A percentile compares a stretch with the other conserved stretches of the same genome.
Conservation (phyloP, 2,329 filamentous ascomycete genomes). For the Cladosporium sp. region DNA sequence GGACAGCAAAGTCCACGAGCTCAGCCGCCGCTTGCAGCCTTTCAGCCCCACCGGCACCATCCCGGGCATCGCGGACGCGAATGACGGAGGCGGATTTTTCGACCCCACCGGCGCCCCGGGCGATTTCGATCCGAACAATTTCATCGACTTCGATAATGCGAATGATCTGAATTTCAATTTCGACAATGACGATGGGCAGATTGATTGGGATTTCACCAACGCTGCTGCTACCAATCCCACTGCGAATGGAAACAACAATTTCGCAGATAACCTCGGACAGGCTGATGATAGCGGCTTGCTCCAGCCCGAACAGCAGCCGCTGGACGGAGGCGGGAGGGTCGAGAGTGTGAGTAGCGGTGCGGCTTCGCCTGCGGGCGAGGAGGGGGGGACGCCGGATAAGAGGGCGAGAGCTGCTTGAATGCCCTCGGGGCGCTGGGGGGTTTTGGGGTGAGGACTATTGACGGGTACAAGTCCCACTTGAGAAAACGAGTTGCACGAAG, state of each 20-base stretch:
- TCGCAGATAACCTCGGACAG: background rate
- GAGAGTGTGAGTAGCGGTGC: conserved; percentile 40
- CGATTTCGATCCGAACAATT: conserved; percentile 54
- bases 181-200: conserved; percentile 11
- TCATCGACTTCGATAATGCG: conserved; percentile 50
- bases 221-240: background rate
- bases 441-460: too few species aligned
- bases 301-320: background rate
- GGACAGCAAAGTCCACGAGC: conserved; percentile 68
- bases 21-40: conserved; percentile 71
- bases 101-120: conserved; percentile 33
- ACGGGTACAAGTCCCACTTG: too few species aligned
- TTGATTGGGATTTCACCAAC: conserved; percentile 20
- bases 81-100: conserved; percentile 32
- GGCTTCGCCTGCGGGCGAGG: conserved; percentile 31
- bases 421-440: too few species aligned
- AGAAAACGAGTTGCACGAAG: background rate
- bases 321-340: conserved; percentile 27
- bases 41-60: conserved; percentile 76
- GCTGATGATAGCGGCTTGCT: conserved; percentile 2
- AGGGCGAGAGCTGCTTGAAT: background rate
- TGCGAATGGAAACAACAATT: background rate
- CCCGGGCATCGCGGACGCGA: conserved; percentile 55
- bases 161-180: conserved; percentile 26
- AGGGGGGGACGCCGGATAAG: conserved; percentile 25